Evolutionary conservation across 495 filamentous ascomycete species (phyloP).

Genomic region (Penicillium simplicissimum): DNA sequence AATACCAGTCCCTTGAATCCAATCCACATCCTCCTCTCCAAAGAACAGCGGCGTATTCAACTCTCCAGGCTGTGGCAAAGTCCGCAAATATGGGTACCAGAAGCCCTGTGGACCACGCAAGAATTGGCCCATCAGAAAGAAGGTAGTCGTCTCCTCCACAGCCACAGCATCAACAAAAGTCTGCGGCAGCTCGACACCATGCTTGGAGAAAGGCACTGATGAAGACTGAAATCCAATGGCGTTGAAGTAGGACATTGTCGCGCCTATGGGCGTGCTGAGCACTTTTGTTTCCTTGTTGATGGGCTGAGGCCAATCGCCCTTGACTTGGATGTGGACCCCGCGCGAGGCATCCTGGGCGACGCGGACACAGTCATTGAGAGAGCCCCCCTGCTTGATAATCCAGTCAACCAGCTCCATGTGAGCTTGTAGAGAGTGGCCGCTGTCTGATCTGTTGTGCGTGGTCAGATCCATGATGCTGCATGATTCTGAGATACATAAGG

Average conservation of each 20-base stretch:
- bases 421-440: conserved; percentile 25
- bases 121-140: conserved; percentile 62
- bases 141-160: conserved; percentile 40
- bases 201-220: conserved; percentile 32
- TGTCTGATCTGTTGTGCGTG: conserved; percentile 10
- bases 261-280: conserved; percentile 45
- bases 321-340: conserved; percentile 51
- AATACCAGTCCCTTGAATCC: conserved; percentile 63
- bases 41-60: conserved; percentile 62
- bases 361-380: conserved; percentile 41
- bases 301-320: conserved; percentile 25
- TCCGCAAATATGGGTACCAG: conserved; percentile 63
- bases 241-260: conserved; percentile 56
- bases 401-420: conserved; percentile 43
- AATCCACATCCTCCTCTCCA: conserved; percentile 54
- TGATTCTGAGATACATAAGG: background rate
- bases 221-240: conserved; percentile 36
- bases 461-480: conserved; percentile 10
- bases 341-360: conserved; percentile 42
- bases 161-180: conserved; percentile 40
- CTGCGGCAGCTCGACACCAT: conserved; percentile 37
- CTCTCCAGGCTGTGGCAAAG: conserved; percentile 53
- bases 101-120: conserved; percentile 49
- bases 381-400: conserved; percentile 44
- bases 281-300: conserved; percentile 38